Base-by-base conservation (phyloP, 768 basidiomycete genomes). In the Kwoniella heveanensis region DNA sequence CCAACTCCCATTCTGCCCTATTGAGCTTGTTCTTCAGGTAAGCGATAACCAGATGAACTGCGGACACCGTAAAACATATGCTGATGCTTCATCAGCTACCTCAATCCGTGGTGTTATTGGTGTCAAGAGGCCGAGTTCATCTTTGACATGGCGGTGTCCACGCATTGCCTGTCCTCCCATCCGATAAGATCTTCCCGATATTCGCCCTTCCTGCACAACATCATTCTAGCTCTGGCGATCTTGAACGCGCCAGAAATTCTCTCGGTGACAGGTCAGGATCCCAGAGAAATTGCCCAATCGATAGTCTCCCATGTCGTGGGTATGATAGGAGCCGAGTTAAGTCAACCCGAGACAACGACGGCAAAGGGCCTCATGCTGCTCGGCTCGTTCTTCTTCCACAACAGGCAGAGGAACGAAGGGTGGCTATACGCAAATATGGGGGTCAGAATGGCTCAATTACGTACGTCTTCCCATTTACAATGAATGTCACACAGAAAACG, bases 181-280 rank as follows among this genome's bases (percentile, higher is more conserved):
- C 32, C 37, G 6, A 15, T 25, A 50, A 50, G 59, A 6, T 52
- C 59, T 17, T 49, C 59, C 4, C 13, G 52, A 17, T 60, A 60
- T 36, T 50, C 47, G 19, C 50, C 59, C 7, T 48, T 60, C 8
- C 26, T 60, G 25, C 59, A 60, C 59, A 60, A 60, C 36, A 48
- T 48, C 50, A 53, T 60, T 26, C 59, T 60, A 15, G 47, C 59
- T 50, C 19, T 50, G 12, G 49, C 55, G 22, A 25, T 32, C 17
- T 12, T 57, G 7, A 32, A 57, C 10, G 30, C 30, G 9, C 24
- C 30, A 24, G 55, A 57, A 9, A 19, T 22, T 4, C 55, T 50
- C 17, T 22, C 49, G 27, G 19, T 29, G 27, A 10, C 49, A 22
- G 19, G 24, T 10, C 24, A 29, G 27, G 55, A 25, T 57, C 17